These are phyloP conservation scores for Stylosanthes scabra DNA, from an alignment of 331 rosid genomes.

Conservation along the genomic window DNA sequence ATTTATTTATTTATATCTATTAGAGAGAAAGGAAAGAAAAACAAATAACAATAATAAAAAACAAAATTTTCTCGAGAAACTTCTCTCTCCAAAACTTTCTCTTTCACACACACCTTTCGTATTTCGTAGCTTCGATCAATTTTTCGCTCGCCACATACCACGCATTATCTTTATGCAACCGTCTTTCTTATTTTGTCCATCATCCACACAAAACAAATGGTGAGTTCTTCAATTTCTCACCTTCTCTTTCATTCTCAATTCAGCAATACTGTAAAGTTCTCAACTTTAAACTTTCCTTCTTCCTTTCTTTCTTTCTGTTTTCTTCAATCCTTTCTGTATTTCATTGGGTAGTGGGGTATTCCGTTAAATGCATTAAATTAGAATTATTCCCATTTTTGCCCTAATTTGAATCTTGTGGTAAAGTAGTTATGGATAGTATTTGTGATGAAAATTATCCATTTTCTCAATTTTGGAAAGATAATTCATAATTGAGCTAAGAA, in stretches of 20 bases:
- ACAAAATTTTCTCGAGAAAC: not conserved
- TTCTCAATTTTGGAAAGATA: not conserved
- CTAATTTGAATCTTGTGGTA: not conserved
- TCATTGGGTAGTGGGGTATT: not conserved
- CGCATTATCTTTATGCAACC: not conserved
- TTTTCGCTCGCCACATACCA: not conserved
- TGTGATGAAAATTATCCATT: not conserved
- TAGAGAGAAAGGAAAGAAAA: not conserved
- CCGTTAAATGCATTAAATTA: not conserved
- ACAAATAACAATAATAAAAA: not conserved
- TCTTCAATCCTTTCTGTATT: not conserved
- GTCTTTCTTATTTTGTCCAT: not conserved
- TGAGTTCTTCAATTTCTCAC: constrained; percentile 16
- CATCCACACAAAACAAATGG: constrained; percentile 5
- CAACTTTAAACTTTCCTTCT: not conserved
- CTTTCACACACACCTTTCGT: not conserved
- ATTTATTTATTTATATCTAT: no score
- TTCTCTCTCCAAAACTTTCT: not conserved
- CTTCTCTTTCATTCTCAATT: constrained; percentile 8
- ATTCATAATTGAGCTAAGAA: no score
- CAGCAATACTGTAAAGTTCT: not conserved
- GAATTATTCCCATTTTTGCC: not conserved
- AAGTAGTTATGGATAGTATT: not conserved
- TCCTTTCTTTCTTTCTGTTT: no score
- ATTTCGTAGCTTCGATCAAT: not conserved